phyloP scores from a whole-genome alignment of 2,329 filamentous ascomycete species.

The Cladophialophora immunda region DNA sequence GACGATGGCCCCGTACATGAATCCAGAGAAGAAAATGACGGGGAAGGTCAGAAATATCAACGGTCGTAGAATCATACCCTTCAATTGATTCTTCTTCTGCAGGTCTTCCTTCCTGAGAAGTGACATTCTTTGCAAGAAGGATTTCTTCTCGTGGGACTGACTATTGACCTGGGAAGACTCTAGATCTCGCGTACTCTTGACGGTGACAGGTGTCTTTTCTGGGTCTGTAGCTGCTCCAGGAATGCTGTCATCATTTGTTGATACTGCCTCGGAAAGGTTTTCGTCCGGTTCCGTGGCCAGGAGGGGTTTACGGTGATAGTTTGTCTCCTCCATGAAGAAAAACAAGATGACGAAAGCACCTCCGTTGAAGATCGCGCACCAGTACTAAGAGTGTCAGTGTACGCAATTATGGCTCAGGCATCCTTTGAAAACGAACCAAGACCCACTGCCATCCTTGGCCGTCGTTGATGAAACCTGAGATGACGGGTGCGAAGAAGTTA shows the following conservation, averaged over 20 bases:
- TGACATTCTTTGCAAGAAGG: too few species aligned
- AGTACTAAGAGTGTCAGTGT: slow-evolving; percentile 24
- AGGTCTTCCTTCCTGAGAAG: too few species aligned
- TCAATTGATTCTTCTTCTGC: slow-evolving; percentile 23
- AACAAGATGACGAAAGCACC: slow-evolving; percentile 27
- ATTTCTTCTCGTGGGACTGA: too few species aligned
- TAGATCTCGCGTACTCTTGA: too few species aligned
- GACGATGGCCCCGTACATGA: slow-evolving; percentile 51
- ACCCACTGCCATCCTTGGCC: slow-evolving; percentile 40
- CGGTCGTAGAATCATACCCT: slow-evolving; percentile 31
- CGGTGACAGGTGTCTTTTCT: too few species aligned
- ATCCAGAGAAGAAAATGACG: slow-evolving; percentile 51
- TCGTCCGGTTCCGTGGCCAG: too few species aligned
- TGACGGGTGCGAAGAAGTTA: slow-evolving; percentile 32
- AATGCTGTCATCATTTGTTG: too few species aligned
- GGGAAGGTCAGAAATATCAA: slow-evolving; percentile 45
- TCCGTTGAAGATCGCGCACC: slow-evolving; percentile 31
- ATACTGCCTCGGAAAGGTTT: too few species aligned
- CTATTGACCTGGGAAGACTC: too few species aligned
- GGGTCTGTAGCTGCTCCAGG: too few species aligned
- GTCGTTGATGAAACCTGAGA: slow-evolving; percentile 36
- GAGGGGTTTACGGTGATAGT: slow-evolving; percentile 24
- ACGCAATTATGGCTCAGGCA: too few species aligned
- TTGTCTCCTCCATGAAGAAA: slow-evolving; percentile 29
- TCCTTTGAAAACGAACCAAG: slow-evolving; percentile 22